Evolutionary conservation across 1,284 basidiomycete genomes (phyloP), one percentile per base, ranked within the genome.

Genomic region (Heterobasidion occidentale): DNA sequence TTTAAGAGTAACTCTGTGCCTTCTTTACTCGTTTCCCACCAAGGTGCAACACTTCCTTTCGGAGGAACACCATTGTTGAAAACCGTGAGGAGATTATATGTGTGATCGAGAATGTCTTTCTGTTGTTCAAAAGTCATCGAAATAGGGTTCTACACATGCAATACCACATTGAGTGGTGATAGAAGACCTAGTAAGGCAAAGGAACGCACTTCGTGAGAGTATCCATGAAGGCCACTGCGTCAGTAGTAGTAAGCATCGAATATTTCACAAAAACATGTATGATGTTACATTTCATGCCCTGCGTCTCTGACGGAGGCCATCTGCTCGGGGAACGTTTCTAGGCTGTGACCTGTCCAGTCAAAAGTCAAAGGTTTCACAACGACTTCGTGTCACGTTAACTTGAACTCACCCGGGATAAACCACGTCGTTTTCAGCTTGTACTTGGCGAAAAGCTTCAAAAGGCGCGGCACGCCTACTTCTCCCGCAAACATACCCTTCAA

Each of bases 11-110:
- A 72, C n/a, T 81, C 71, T 0, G 80, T 83, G 1, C 83, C 83
- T 67, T 89, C 87, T 58, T 79, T 80, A 70, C 80, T 85, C 1
- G 80, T 83, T 67, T 92, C 88, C 86, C 88, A 92, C 86, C 87
- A 91, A 0, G 88, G 86, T 9, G 87, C 86, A 38, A 90, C 85
- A 56, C 75, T 75, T 14, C 84, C 82, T 64, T 81, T 80, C 1
- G 88, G 88, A 15, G 85, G 76, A 27, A 81, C 72, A n/a, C 81
- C 82, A 56, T 82, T 74, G 64, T 83, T 86, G 67, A 92, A 90
- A 7, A 79, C 73, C 4, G 87, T 89, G 53, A 91, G 71, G 36
- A 86, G 74, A 14, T 80, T 71, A 68, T 78, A 79, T 0, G 88
- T 90, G 63, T 86, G 75, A 56, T 88, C 80, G 45, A 91, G 71